Percentiles rank a stretch among this genome's conserved stretches.
These are phyloP conservation scores for Fusarium neocosmosporiellum DNA, from an alignment of 2,329 filamentous ascomycete genomes.

Conservation along the genomic window DNA sequence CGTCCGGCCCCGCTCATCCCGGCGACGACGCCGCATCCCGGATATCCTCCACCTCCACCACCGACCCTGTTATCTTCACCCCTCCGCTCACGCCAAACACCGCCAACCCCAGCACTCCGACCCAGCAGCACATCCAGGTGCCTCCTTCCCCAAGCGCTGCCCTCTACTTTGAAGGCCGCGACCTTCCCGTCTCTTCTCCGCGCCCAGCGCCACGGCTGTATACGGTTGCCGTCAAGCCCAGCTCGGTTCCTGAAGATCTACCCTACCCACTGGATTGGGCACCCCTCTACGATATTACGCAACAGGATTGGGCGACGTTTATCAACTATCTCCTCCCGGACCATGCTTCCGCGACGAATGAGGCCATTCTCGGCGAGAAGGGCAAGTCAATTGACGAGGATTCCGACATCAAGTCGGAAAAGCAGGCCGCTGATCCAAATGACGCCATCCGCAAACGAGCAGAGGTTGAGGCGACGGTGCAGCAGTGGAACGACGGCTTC, in stretches of 20 bases:
- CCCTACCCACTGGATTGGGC: slow-evolving; percentile 55
- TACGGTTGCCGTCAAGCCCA: slow-evolving; percentile 47
- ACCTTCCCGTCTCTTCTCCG: slow-evolving; percentile 44
- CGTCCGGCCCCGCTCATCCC: slow-evolving; percentile 39
- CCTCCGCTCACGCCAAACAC: slow-evolving; percentile 61
- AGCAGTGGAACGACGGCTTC: slow-evolving; percentile 69
- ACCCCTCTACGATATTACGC: slow-evolving; percentile 56
- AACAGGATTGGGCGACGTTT: slow-evolving; percentile 70
- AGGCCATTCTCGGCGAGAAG: slow-evolving; percentile 62
- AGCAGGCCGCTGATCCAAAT: slow-evolving; percentile 19
- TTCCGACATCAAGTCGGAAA: slow-evolving; percentile 40
- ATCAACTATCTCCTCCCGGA: slow-evolving; percentile 66
- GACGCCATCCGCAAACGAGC: slow-evolving; percentile 41
- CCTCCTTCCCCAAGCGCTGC: slow-evolving; percentile 40
- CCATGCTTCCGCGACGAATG: slow-evolving; percentile 57
- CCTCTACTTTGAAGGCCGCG: slow-evolving; percentile 60
- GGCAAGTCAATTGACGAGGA: slow-evolving; percentile 53
- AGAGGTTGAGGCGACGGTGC: slow-evolving; percentile 55
- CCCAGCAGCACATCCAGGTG: slow-evolving; percentile 30
- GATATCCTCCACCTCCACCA: slow-evolving; percentile 55
- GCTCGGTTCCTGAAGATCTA: slow-evolving; percentile 56
- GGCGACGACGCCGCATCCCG: slow-evolving; percentile 52
- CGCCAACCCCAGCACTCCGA: slow-evolving; percentile 20
- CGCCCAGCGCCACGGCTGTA: slow-evolving; percentile 46
- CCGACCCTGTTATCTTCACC: slow-evolving; percentile 61